phyloP scores from a whole-genome alignment of 306 rosid species.

The Vigna mungo region DNA sequence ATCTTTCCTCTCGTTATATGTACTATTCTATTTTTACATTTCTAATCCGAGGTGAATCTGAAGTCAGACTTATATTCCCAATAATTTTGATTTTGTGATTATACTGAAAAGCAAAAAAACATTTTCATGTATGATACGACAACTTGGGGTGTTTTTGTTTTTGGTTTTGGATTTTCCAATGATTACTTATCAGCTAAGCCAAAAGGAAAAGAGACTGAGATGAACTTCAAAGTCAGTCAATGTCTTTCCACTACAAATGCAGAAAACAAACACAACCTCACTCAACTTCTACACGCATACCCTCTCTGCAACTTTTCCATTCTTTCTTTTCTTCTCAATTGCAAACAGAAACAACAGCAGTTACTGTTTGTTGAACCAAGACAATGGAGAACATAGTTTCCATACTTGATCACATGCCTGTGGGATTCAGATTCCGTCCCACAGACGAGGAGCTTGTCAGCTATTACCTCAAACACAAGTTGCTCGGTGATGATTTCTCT shows the following conservation, averaged over 20 bases:
- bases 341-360: background rate
- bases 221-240: constrained; percentile 29
- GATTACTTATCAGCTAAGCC: constrained; percentile 41
- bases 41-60: too few relatives aligned
- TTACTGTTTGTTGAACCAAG: background rate
- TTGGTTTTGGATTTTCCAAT: background rate
- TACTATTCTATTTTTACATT: too few relatives aligned
- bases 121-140: too few relatives aligned
- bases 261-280: background rate
- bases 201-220: background rate
- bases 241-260: constrained; percentile 18
- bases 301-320: background rate
- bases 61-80: too few relatives aligned
- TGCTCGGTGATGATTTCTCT: constrained; percentile 26
- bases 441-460: constrained; percentile 69
- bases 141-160: too few relatives aligned
- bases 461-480: constrained; percentile 58
- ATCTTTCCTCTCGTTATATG: too few relatives aligned
- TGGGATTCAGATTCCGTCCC: constrained; percentile 72
- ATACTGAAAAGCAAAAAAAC: too few relatives aligned
- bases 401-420: constrained; percentile 18
- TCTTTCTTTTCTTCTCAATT: background rate
- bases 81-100: too few relatives aligned
- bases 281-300: too few relatives aligned
- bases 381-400: constrained; percentile 21